phyloP scores from a whole-genome alignment of 2,329 filamentous ascomycete genomes.

The Aspergillus vadensis region DNA sequence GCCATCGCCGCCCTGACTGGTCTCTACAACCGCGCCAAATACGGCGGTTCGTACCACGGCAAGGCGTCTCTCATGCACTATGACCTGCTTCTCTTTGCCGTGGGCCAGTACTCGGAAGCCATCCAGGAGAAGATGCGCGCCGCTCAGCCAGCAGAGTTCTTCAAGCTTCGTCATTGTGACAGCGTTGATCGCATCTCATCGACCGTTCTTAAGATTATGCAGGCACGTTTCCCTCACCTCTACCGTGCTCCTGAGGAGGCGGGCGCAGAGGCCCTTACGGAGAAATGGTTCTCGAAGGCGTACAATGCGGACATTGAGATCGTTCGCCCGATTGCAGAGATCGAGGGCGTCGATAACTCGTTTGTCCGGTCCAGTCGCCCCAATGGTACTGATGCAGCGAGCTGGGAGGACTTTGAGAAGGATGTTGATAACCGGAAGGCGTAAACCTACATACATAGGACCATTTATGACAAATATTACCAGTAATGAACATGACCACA shows the following conservation, averaged over 20 bases:
- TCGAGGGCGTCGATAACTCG: constrained; percentile 52
- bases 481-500: too few relatives aligned
- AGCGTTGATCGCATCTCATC: constrained; percentile 68
- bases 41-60: constrained; percentile 67
- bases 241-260: constrained; percentile 41
- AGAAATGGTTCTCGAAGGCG: constrained; percentile 38
- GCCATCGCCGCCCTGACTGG: constrained; percentile 67
- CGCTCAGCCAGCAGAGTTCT: constrained; percentile 56
- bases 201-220: constrained; percentile 59
- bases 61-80: constrained; percentile 68
- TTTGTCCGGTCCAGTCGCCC: constrained; percentile 53
- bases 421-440: constrained; percentile 30
- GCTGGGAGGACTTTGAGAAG: constrained; percentile 45
- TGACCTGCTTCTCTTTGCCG: constrained; percentile 64
- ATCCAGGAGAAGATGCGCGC: constrained; percentile 57
- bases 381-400: constrained; percentile 54
- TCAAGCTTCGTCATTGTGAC: constrained; percentile 60
- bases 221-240: constrained; percentile 56
- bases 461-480: background rate
- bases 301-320: constrained; percentile 52
- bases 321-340: constrained; percentile 49
- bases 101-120: constrained; percentile 58
- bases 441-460: background rate
- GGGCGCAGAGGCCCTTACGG: constrained; percentile 48
- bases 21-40: constrained; percentile 62